Evolutionary conservation across 2,329 filamentous ascomycete species (phyloP), one percentile per base, ranked within the genome.

Genomic region (Colletotrichum spaethianum): DNA sequence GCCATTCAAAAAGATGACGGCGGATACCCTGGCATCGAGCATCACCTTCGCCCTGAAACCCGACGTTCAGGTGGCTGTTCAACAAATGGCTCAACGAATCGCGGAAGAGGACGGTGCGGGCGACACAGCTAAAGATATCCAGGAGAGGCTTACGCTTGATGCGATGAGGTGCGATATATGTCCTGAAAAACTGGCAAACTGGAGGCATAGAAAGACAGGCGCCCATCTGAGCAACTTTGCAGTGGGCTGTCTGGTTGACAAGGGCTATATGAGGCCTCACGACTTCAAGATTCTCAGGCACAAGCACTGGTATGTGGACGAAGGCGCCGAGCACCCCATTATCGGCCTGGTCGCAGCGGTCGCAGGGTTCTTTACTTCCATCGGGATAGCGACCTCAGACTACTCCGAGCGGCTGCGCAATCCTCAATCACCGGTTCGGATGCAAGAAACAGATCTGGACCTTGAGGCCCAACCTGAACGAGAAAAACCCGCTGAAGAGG

Each of bases 291-390:
- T 92, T 79, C 53, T 81, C 3, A 63, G 66, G 4, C 75, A 75
- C 11, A 77, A 73, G 46, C 90, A 92, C 75, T 93, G 92, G 79
- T 88, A 92, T 69, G 89, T 90, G 0, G 90, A 92, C 67, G 87
- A 91, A 60, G 90, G 91, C 2, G 91, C 91, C 0, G 87, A 86
- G 74, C 90, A 92, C 73, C 92, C 92, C 0, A 83, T 93, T 5
- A 88, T 89, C 40, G 91, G 91, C 38, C 90, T 88, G 18, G 89
- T 92, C 12, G 89, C 89, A 42, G 92, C 93, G 0, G 82, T 93
- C 4, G 83, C 93, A 46, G 89, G 91, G 1, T 93, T 92, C 1
- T 86, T 93, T 63, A 88, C 90, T 1, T 90, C 90, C 53, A 86
- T 94, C 61, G 87, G 91, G 77, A 90, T 91, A 81, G 91, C 74